A percentile compares a stretch with the other conserved stretches of the same genome.
phyloP scores from a whole-genome alignment of 352 stramenopile species.

The Phytophthora kernoviae region DNA sequence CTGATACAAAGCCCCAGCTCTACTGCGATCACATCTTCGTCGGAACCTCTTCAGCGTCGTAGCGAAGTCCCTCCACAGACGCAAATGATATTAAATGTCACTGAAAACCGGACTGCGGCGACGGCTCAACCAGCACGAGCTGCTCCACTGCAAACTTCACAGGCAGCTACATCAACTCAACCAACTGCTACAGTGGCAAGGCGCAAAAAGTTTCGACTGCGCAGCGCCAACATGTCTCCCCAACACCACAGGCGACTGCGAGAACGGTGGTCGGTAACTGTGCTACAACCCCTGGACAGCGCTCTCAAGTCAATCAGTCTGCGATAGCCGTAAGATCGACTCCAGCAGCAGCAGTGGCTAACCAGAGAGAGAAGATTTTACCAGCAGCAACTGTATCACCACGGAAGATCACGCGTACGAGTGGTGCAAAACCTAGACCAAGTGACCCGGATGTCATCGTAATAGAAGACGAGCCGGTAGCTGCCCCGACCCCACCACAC shows the following conservation, averaged over 20 bases:
- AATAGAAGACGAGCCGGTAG: conserved; percentile 5
- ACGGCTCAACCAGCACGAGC: neutral
- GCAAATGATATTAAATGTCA: neutral
- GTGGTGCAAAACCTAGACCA: neutral
- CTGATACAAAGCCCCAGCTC: conserved; percentile 7
- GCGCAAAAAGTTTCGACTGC: neutral
- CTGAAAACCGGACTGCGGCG: neutral
- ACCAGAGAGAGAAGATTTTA: neutral
- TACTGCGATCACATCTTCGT: conserved; percentile 11
- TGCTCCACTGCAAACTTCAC: neutral
- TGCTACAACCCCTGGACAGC: neutral
- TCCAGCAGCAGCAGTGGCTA: neutral
- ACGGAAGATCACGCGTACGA: neutral
- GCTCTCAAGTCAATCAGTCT: neutral
- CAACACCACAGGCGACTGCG: neutral
- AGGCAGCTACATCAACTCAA: neutral
- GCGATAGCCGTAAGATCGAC: neutral
- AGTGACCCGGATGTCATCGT: conserved; percentile 3
- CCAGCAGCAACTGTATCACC: neutral
- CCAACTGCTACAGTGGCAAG: neutral
- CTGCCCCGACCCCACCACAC: neutral
- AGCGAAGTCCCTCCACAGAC: neutral
- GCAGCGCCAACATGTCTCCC: neutral
- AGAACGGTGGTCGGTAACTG: neutral
- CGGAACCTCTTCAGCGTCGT: neutral